Evolutionary conservation across 2,329 filamentous ascomycete genomes (phyloP), one percentile per base, ranked within the genome.

Genomic region (Xylaria hypoxylon): DNA sequence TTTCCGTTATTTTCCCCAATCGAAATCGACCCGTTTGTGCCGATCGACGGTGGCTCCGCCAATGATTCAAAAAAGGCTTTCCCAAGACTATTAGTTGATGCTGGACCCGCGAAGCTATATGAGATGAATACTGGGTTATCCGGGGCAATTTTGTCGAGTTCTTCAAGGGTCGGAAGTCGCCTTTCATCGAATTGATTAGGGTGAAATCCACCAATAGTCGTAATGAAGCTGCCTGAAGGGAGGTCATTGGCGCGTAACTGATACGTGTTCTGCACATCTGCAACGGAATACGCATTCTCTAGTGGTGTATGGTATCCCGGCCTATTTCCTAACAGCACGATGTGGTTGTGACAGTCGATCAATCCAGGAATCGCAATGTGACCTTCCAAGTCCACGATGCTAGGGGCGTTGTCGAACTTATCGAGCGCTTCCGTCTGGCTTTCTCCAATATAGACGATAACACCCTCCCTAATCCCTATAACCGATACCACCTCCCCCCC

Each of bases 321-420:
- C 13, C 75, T 59, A 51, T 76, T 76, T 7, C 75, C 74, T 22
- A 76, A 55, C 5, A 76, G 62, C 19, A 76, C 74, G 17, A 75
- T 70, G 63, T 76, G 73, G 64, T 75, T 76, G 64, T 76, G 75
- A 53, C 71, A 69, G 65, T 76, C 74, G 61, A 76, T 72, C 15
- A 76, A 64, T 1, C 75, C 75, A 0, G 75, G 73, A 11, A 75
- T 53, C 2, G 72, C 68, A 1, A 71, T 51, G n/a, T 66, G 71
- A 4, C 71, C 72, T 10, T 64, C 28, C 8, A 76, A 62, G 64
- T 76, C 70, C 35, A 76, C 62, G 26, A 56, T 56, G 26, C n/a
- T 55, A n/a, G 70, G 70, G 17, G 59, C 5, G 6, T 35, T 44
- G 44, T 42, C 56, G 50, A 70, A 70, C 22, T 52, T 44, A 2